phyloP scores from a whole-genome alignment of 495 filamentous ascomycete genomes.

The Trichoderma parareesei region DNA sequence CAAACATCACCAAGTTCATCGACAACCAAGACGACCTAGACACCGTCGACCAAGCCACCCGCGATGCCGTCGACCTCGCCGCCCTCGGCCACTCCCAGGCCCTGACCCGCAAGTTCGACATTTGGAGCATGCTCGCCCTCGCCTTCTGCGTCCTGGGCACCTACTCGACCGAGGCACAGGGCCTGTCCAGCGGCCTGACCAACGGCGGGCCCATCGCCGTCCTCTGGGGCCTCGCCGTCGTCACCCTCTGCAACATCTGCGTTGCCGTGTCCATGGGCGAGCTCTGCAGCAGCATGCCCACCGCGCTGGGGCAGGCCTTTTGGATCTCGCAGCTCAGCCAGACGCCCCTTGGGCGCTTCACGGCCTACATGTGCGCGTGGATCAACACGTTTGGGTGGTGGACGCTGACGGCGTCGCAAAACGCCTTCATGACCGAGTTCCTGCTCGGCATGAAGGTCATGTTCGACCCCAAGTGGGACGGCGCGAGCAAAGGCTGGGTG shows the following conservation, averaged over 20 bases:
- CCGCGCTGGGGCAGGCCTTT: conserved; percentile 37
- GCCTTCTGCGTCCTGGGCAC: conserved; percentile 41
- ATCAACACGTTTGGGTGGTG: conserved; percentile 44
- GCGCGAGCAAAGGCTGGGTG: conserved; percentile 33
- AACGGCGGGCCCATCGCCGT: conserved; percentile 39
- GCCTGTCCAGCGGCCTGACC: conserved; percentile 27
- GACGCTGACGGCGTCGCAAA: conserved; percentile 37
- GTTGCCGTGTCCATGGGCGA: conserved; percentile 39
- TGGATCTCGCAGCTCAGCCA: conserved; percentile 37
- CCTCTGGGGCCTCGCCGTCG: conserved; percentile 37
- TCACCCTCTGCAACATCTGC: conserved; percentile 37
- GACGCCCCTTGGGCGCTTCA: conserved; percentile 27
- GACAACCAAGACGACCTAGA: neutral
- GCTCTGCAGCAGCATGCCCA: conserved; percentile 42
- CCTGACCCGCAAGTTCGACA: conserved; percentile 38
- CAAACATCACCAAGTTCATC: neutral
- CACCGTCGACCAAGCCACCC: conserved; percentile 25
- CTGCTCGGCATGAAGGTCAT: conserved; percentile 39
- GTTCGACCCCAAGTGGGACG: conserved; percentile 32
- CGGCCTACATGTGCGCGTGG: conserved; percentile 41
- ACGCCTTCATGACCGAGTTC: conserved; percentile 42
- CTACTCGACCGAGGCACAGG: conserved; percentile 39
- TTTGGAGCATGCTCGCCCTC: conserved; percentile 28
- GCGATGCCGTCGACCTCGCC: conserved; percentile 43
- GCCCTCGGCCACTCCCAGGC: conserved; percentile 42